Conservation (phyloP, 2,329 filamentous ascomycete species). For the Hortaea sp. region DNA sequence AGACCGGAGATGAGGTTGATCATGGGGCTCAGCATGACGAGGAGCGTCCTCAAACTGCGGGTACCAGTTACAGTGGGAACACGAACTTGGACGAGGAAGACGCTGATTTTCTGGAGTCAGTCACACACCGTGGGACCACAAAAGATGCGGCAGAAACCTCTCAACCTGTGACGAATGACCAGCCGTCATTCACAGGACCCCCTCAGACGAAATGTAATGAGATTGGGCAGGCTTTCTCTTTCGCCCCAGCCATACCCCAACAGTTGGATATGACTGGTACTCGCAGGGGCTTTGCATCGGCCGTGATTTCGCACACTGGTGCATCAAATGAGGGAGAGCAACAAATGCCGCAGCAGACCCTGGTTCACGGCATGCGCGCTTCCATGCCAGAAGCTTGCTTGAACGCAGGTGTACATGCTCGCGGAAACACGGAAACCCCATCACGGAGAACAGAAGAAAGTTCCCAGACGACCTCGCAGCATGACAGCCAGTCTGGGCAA, state of each 20-base stretch:
- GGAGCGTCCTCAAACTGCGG: constrained; percentile 1
- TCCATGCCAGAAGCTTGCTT: too few relatives aligned
- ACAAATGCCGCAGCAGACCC: not conserved
- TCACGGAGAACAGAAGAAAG: too few relatives aligned
- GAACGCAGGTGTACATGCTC: too few relatives aligned
- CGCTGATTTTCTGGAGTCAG: not conserved
- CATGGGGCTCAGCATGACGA: not conserved
- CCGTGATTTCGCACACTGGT: not conserved
- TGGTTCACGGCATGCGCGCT: too few relatives aligned
- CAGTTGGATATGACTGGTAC: constrained; percentile 1
- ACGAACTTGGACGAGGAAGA: not conserved
- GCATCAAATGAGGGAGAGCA: not conserved
- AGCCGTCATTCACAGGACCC: too few relatives aligned
- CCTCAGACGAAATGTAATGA: too few relatives aligned
- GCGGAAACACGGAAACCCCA: too few relatives aligned
- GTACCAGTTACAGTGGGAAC: not conserved
- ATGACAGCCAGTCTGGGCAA: too few relatives aligned
- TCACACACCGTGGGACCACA: not conserved
- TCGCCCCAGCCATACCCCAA: not conserved
- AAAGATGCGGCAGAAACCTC: too few relatives aligned
- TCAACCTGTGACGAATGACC: too few relatives aligned
- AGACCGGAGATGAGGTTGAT: constrained; percentile 2
- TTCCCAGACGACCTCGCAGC: too few relatives aligned
- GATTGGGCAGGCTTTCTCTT: not conserved
- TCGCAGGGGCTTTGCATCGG: not conserved